Conservation (phyloP, 1,139 yeast genomes). For the Yueomyces sp. region DNA sequence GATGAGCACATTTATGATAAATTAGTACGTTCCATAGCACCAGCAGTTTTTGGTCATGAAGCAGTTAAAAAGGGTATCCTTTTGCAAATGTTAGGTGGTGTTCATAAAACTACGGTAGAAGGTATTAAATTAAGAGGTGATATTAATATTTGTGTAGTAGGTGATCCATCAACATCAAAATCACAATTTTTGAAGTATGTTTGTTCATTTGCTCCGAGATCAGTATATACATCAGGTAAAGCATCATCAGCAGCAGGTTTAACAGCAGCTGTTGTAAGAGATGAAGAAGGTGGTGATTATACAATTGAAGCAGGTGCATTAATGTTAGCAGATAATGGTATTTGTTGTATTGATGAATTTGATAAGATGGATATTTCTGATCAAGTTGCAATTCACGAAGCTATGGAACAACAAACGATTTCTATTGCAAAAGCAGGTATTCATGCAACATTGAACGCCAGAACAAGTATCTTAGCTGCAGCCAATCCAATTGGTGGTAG, state of each 20-base stretch:
- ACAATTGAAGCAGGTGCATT: constrained; percentile 98
- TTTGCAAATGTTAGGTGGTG: constrained; percentile 87
- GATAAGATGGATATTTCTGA: constrained; percentile 95
- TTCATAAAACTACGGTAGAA: constrained; percentile 86
- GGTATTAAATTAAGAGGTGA: constrained; percentile 96
- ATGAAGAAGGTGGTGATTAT: constrained; percentile 94
- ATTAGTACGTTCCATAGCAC: constrained; percentile 83
- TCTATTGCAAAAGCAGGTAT: constrained; percentile 98
- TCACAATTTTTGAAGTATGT: constrained; percentile 94
- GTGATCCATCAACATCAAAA: constrained; percentile 97
- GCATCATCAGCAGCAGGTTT: constrained; percentile 98
- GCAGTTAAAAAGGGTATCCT: constrained; percentile 85
- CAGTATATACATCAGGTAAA: constrained; percentile 95
- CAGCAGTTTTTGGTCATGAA: constrained; percentile 96
- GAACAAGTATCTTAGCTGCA: constrained; percentile 92
- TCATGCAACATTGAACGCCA: constrained; percentile 91
- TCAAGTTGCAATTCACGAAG: constrained; percentile 98
- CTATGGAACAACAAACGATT: constrained; percentile 98
- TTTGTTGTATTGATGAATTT: constrained; percentile 96
- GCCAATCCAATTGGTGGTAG: constrained; percentile 97
- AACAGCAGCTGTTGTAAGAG: constrained; percentile 95
- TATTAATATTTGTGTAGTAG: constrained; percentile 91
- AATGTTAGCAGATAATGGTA: constrained; percentile 97
- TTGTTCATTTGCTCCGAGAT: constrained; percentile 82
- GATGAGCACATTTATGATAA: constrained; percentile 79